Evolutionary conservation across 768 basidiomycete species (phyloP), one percentile per base, ranked within the genome.

Genomic region (Tricholoma saponaceum): DNA sequence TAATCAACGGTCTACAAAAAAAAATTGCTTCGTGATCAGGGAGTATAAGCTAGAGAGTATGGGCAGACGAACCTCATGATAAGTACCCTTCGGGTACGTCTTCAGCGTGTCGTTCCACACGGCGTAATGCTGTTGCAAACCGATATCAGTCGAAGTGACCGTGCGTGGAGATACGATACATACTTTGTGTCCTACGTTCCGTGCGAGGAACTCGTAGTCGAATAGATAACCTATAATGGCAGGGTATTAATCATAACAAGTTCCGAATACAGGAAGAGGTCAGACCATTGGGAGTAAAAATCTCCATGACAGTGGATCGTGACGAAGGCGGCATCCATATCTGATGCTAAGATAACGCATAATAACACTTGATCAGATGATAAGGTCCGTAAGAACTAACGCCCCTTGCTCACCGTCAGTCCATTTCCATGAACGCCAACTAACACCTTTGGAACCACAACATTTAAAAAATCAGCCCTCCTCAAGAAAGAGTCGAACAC

Each of bases 371-470:
- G 12, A 26, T 47, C 9, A 14, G 22, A 18, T 4, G 6, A 25
- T n/a, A 3, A 12, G 16, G 14, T 28, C 26, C 13, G 20, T 3
- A 44, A 28, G 23, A 13, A 53, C 20, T 10, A 18, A 13, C 41
- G 54, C 6, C 30, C 1, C 16, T 14, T 28, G 57, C 56, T 54
- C 59, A 75, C 76, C 52, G 88, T 87, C 8, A 92, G 72, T 16
- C 88, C 87, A 67, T 89, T 89, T 12, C 87, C 87, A 60, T 87
- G 85, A 18, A 86, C 82, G n/a, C 84, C 86, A 26, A 87, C 67
- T 61, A 87, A 65, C 53, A 85, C 70, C 83, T 85, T 16, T 23
- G 12, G 43, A 4, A 5, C 8, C 26, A 13, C 20, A 41, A 28
- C 52, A 55, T 63, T 8, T 5, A 18, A 41, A 16, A 7, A 13